phyloP scores from a whole-genome alignment of 805 yeast genomes.

The Candida maris region DNA sequence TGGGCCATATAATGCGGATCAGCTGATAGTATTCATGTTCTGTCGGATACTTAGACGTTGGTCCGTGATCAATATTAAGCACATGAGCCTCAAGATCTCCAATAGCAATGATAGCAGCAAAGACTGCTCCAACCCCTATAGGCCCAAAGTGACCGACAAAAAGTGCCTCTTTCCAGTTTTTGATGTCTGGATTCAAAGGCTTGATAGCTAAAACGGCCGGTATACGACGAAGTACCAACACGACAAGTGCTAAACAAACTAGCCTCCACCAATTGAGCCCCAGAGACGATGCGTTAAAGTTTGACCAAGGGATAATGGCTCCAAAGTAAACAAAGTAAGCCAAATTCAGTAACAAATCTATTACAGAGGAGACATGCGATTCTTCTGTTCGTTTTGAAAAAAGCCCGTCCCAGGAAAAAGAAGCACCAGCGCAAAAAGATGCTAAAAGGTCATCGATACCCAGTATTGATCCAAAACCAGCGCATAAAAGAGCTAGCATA shows the following conservation, averaged over 20 bases:
- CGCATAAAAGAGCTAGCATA: slow-evolving; percentile 52
- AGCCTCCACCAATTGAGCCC: slow-evolving; percentile 54
- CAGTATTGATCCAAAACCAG: slow-evolving; percentile 59
- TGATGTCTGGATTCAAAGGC: slow-evolving; percentile 57
- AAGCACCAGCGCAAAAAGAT: slow-evolving; percentile 70
- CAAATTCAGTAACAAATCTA: slow-evolving; percentile 62
- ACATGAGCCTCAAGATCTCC: slow-evolving; percentile 35
- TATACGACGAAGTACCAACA: slow-evolving; percentile 48
- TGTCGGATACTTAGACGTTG: slow-evolving; percentile 29
- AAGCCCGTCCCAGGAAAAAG: slow-evolving; percentile 73
- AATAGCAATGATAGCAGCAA: slow-evolving; percentile 33
- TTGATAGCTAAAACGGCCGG: slow-evolving; percentile 56
- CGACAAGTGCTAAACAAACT: slow-evolving; percentile 47
- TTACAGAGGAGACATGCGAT: slow-evolving; percentile 59
- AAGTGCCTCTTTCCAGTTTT: slow-evolving; percentile 62
- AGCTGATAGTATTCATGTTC: slow-evolving; percentile 27
- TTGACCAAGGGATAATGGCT: slow-evolving; percentile 66
- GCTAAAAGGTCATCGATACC: slow-evolving; percentile 72
- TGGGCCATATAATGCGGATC: slow-evolving; percentile 44
- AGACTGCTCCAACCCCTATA: slow-evolving; percentile 49
- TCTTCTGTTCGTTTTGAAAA: slow-evolving; percentile 57
- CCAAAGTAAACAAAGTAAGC: slow-evolving; percentile 70
- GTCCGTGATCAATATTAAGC: slow-evolving; percentile 35
- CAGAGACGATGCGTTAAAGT: slow-evolving; percentile 43
- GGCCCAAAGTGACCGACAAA: slow-evolving; percentile 78